Conservation (phyloP, 2,329 filamentous ascomycete species). For the Penicillium crustosum region DNA sequence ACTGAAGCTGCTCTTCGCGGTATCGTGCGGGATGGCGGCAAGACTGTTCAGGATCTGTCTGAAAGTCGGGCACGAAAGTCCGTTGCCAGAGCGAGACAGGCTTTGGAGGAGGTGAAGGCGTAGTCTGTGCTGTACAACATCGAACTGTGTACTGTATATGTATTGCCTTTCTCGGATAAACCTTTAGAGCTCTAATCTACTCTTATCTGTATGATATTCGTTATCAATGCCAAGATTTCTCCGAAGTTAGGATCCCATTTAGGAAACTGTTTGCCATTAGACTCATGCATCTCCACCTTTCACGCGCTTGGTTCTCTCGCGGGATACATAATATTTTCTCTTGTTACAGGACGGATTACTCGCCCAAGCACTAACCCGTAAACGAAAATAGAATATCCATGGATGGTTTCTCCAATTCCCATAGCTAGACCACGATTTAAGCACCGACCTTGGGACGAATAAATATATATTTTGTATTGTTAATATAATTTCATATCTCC, state of each 20-base stretch:
- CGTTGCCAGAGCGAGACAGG: slow-evolving; percentile 49
- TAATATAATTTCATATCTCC: not conserved
- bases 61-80: slow-evolving; percentile 47
- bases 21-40: slow-evolving; percentile 49
- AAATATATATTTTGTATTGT: too few species aligned
- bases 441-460: too few species aligned
- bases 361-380: not conserved
- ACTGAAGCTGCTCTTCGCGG: slow-evolving; percentile 53
- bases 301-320: not conserved
- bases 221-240: not conserved
- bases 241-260: not conserved
- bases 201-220: slow-evolving; percentile 16
- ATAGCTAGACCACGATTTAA: not conserved
- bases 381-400: not conserved
- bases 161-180: slow-evolving; percentile 20
- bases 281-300: not conserved
- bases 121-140: slow-evolving; percentile 13
- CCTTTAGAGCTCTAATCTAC: slow-evolving; percentile 19
- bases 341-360: not conserved
- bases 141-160: slow-evolving; percentile 17
- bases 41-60: slow-evolving; percentile 33
- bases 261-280: not conserved
- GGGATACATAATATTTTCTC: not conserved
- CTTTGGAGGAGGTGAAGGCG: slow-evolving; percentile 41
- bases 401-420: not conserved